phyloP scores from a whole-genome alignment of 2,329 filamentous ascomycete species.

The Stagonosporopsis vannaccii region DNA sequence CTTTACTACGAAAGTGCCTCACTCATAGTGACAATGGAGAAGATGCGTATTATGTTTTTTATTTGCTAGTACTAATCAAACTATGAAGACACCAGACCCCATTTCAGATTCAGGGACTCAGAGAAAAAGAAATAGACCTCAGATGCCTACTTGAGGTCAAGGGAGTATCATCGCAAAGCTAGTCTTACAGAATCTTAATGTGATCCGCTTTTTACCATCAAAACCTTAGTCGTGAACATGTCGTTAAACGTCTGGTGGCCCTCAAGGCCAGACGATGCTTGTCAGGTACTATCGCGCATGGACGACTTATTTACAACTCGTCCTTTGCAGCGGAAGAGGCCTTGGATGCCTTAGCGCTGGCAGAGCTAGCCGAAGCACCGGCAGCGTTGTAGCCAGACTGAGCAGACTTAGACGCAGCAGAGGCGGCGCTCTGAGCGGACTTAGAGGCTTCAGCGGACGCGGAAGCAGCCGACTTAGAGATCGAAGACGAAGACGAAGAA shows the following conservation, averaged over 20 bases:
- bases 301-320: constrained; percentile 51
- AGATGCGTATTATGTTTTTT: constrained; percentile 18
- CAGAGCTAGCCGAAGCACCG: constrained; percentile 36
- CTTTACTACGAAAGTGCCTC: no score
- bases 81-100: constrained; percentile 28
- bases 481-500: constrained; percentile 42
- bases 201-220: constrained; percentile 25
- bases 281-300: constrained; percentile 2
- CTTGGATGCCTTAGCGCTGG: constrained; percentile 36
- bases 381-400: constrained; percentile 44
- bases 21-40: neutral
- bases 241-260: constrained; percentile 26
- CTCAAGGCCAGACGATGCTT: constrained; percentile 24
- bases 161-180: constrained; percentile 34
- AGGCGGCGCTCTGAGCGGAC: constrained; percentile 42
- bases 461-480: constrained; percentile 45
- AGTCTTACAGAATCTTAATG: constrained; percentile 33
- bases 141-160: constrained; percentile 26
- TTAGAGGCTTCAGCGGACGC: constrained; percentile 42
- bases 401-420: constrained; percentile 44
- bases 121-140: constrained; percentile 24
- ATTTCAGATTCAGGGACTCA: constrained; percentile 16
- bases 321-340: constrained; percentile 42
- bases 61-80: constrained; percentile 31
- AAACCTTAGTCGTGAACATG: constrained; percentile 34